phyloP scores from a whole-genome alignment of 371 early-diverging fungal species.

The Paraphysoderma sedebokerense region DNA sequence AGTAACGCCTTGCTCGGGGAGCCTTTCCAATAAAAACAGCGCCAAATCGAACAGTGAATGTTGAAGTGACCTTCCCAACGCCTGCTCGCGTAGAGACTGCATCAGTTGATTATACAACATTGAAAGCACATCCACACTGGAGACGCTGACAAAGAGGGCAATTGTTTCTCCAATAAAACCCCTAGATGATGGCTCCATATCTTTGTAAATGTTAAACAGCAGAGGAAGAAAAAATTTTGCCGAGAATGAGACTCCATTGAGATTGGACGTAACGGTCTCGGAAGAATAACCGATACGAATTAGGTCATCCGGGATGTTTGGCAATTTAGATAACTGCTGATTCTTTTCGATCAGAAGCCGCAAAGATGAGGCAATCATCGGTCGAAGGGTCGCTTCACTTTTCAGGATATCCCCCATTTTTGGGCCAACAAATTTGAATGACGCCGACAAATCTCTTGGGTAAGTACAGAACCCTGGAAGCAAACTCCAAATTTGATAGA shows the following conservation, averaged over 20 bases:
- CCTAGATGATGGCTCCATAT: neutral
- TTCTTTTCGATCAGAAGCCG: neutral
- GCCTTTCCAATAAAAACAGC: neutral
- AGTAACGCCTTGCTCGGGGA: neutral
- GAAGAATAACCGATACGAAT: neutral
- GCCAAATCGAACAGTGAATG: neutral
- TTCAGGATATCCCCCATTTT: neutral
- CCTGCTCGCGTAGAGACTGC: neutral
- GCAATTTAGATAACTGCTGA: neutral
- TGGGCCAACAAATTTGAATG: neutral
- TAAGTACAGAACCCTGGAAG: slow-evolving; percentile 69
- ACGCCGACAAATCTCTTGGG: slow-evolving; percentile 43
- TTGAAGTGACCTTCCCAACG: neutral
- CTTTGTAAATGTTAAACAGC: slow-evolving; percentile 1
- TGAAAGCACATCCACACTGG: neutral
- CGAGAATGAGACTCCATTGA: neutral
- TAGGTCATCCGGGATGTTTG: neutral
- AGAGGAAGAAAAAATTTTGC: neutral
- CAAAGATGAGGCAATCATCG: neutral
- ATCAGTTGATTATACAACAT: neutral
- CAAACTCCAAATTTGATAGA: slow-evolving; percentile 75
- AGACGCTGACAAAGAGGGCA: neutral
- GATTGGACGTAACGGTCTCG: neutral
- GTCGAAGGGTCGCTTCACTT: neutral
- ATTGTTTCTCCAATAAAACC: neutral